phyloP scores from a whole-genome alignment of 495 filamentous ascomycete genomes.

The Filosporella fistucella region DNA sequence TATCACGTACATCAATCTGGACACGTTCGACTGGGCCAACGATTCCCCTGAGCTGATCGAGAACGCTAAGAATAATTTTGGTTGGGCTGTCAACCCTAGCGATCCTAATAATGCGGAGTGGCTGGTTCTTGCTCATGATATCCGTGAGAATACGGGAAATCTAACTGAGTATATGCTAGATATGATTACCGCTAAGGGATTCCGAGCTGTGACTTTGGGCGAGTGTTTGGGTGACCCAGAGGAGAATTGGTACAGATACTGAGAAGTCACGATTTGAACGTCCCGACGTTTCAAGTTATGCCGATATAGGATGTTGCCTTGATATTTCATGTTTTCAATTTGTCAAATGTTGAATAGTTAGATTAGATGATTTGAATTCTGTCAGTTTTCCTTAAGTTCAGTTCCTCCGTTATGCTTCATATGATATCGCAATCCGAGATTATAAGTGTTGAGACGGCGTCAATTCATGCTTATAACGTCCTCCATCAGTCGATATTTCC shows the following conservation, averaged over 20 bases:
- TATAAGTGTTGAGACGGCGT: too few species aligned
- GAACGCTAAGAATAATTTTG: slow-evolving; percentile 64
- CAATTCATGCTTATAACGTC: too few species aligned
- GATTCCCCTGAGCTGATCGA: slow-evolving; percentile 56
- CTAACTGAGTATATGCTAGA: slow-evolving; percentile 61
- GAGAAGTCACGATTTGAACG: too few species aligned
- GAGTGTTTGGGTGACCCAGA: slow-evolving; percentile 32
- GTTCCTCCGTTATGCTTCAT: too few species aligned
- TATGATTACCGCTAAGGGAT: slow-evolving; percentile 43
- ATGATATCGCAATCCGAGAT: too few species aligned
- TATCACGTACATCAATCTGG: slow-evolving; percentile 76
- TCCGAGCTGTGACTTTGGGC: slow-evolving; percentile 34
- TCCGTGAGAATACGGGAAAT: slow-evolving; percentile 63
- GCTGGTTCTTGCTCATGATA: slow-evolving; percentile 52
- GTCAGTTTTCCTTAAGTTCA: too few species aligned
- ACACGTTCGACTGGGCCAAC: slow-evolving; percentile 77
- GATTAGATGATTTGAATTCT: too few species aligned
- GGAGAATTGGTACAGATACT: slow-evolving; percentile 44
- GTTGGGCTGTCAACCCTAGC: slow-evolving; percentile 38
- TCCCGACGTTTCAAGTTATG: too few species aligned
- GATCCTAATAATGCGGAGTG: slow-evolving; percentile 32
- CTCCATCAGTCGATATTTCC: too few species aligned
- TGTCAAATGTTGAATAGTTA: too few species aligned
- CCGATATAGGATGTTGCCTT: too few species aligned
- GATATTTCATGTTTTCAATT: too few species aligned